Conservation (phyloP, 805 yeast species). For the Metschnikowia kofuensis region DNA sequence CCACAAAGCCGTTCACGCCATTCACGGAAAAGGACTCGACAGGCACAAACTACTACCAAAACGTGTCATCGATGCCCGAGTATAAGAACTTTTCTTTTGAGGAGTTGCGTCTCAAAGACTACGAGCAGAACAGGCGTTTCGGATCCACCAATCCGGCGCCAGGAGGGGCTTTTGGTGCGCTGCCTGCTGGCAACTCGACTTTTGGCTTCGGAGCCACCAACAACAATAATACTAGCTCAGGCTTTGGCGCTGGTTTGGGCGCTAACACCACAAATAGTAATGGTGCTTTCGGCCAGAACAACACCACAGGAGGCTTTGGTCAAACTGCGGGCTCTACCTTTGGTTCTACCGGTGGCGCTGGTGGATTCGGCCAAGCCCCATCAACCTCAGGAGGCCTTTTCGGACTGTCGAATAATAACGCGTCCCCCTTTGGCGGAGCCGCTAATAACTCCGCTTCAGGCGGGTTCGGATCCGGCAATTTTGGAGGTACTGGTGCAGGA, state of each 20-base stretch:
- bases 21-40: constrained; percentile 68
- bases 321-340: constrained; percentile 19
- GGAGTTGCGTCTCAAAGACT: constrained; percentile 87
- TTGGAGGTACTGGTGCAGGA: constrained; percentile 18
- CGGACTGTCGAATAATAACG: constrained; percentile 14
- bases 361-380: constrained; percentile 23
- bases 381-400: constrained; percentile 21
- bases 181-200: constrained; percentile 9
- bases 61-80: constrained; percentile 86
- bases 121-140: constrained; percentile 64
- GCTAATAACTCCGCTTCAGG: constrained; percentile 9
- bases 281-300: constrained; percentile 35
- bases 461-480: constrained; percentile 13
- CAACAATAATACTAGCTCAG: constrained; percentile 15
- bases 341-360: constrained; percentile 9
- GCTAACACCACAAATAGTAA: constrained; percentile 18
- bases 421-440: constrained; percentile 16
- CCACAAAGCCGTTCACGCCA: constrained; percentile 65
- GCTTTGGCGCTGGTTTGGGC: constrained; percentile 16
- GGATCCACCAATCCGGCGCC: constrained; percentile 41
- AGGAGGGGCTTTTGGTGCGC: constrained; percentile 20
- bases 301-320: constrained; percentile 30
- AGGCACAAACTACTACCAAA: constrained; percentile 59
- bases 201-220: constrained; percentile 26
- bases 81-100: constrained; percentile 78